Conservation (phyloP, 2,329 filamentous ascomycete genomes). For the Fusarium haematococcum region DNA sequence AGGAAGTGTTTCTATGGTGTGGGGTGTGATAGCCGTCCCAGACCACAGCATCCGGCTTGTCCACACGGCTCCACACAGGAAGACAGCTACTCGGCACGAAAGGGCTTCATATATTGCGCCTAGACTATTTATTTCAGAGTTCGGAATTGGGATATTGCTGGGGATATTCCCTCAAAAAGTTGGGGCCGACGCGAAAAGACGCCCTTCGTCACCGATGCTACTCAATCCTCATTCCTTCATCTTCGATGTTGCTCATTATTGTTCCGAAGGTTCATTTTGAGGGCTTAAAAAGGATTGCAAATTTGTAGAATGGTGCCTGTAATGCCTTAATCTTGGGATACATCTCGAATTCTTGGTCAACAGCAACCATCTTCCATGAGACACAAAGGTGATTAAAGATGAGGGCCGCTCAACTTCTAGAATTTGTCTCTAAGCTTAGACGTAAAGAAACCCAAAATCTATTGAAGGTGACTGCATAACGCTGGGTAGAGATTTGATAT, state of each 20-base stretch:
- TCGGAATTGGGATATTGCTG: not conserved
- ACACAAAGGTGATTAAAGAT: too few species aligned
- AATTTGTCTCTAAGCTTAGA: too few species aligned
- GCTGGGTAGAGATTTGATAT: too few species aligned
- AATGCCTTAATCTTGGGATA: too few species aligned
- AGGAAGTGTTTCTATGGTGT: not conserved
- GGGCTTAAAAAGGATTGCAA: not conserved
- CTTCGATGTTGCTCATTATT: not conserved
- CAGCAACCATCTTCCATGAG: too few species aligned
- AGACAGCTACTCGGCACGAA: not conserved
- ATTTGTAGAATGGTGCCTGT: too few species aligned
- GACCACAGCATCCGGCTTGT: not conserved
- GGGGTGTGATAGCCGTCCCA: not conserved
- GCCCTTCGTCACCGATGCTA: not conserved
- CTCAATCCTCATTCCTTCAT: not conserved
- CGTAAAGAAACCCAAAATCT: too few species aligned
- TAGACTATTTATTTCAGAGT: not conserved
- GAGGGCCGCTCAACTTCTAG: too few species aligned
- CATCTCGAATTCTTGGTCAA: too few species aligned
- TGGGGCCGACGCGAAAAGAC: not conserved
- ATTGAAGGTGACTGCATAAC: too few species aligned
- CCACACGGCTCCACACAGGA: not conserved
- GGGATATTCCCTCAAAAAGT: not conserved
- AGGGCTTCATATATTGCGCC: not conserved
- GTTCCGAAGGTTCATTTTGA: not conserved